Evolutionary conservation across 1,139 yeast genomes (phyloP).

Genomic region (Casaregolazyma suthepensis): DNA sequence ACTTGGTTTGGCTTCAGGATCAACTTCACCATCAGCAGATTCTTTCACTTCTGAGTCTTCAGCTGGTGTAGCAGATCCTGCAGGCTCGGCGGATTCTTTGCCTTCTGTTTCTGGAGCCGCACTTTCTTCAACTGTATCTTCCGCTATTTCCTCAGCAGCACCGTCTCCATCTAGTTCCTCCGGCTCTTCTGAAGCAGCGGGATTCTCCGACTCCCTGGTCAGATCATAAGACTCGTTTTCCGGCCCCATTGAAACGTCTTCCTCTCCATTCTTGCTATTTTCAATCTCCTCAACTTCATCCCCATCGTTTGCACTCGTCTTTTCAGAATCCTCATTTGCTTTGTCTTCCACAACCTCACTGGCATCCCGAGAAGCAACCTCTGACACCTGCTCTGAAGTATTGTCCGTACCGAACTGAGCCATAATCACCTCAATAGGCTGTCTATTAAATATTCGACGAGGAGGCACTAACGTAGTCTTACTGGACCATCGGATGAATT

Average conservation of each 20-base stretch:
- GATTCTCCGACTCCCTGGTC: slow-evolving; percentile 6
- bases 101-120: neutral
- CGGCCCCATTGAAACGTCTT: slow-evolving; percentile 9
- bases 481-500: slow-evolving; percentile 50
- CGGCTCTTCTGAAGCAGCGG: slow-evolving; percentile 10
- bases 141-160: neutral
- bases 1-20: neutral
- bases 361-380: neutral
- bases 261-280: neutral
- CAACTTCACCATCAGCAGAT: slow-evolving; percentile 5
- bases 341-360: neutral
- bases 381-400: slow-evolving; percentile 3
- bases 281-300: neutral
- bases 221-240: slow-evolving; percentile 9
- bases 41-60: neutral
- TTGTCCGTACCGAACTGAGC: slow-evolving; percentile 12
- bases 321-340: neutral
- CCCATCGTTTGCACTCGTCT: neutral
- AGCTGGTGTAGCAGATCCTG: neutral
- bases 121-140: neutral
- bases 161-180: slow-evolving; percentile 7
- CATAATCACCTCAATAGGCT: slow-evolving; percentile 15
- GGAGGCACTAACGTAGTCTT: slow-evolving; percentile 28
- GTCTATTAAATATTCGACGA: slow-evolving; percentile 20
- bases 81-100: neutral